Evolutionary conservation across 306 rosid genomes (phyloP).

Genomic region (Prunus mume): DNA sequence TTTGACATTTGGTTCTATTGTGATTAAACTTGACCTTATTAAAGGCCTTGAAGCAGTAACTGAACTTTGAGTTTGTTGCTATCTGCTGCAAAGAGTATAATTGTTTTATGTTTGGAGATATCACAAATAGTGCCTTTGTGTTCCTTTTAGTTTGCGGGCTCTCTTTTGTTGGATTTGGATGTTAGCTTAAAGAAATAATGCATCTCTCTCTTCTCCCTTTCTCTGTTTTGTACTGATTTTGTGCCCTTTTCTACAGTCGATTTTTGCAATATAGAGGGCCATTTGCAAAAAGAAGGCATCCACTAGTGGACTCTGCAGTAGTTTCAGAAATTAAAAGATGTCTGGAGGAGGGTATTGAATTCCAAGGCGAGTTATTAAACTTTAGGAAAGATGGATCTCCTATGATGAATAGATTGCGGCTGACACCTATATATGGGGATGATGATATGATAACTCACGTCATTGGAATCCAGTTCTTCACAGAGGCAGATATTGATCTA

Average conservation of each 20-base stretch:
- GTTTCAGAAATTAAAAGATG: conserved; percentile 90
- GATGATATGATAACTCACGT: conserved; percentile 86
- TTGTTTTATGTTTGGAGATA: not conserved
- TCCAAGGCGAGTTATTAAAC: conserved; percentile 95
- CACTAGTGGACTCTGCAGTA: conserved; percentile 80
- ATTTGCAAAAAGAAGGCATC: conserved; percentile 95
- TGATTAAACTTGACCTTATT: not conserved
- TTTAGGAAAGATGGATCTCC: conserved; percentile 99
- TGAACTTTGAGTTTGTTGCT: not conserved
- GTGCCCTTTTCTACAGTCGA: conserved; percentile 64
- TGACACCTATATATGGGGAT: conserved; percentile 93
- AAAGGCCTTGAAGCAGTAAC: not conserved
- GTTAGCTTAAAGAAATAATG: not conserved
- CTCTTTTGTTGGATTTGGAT: conserved; percentile 1
- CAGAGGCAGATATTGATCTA: conserved; percentile 86
- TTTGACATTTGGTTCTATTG: not conserved
- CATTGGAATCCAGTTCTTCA: conserved; percentile 91
- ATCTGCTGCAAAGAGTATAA: not conserved
- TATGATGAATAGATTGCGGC: conserved; percentile 84
- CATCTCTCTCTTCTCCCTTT: not conserved
- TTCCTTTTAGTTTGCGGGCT: not conserved
- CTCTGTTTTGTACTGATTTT: conserved; percentile 26
- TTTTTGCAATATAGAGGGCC: conserved; percentile 99
- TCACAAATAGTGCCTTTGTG: not conserved
- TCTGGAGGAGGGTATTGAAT: conserved; percentile 84